Percentiles rank a stretch among this genome's conserved stretches.
These are phyloP conservation scores for Salix viminalis DNA, from an alignment of 345 rosid species.

Conservation along the genomic window DNA sequence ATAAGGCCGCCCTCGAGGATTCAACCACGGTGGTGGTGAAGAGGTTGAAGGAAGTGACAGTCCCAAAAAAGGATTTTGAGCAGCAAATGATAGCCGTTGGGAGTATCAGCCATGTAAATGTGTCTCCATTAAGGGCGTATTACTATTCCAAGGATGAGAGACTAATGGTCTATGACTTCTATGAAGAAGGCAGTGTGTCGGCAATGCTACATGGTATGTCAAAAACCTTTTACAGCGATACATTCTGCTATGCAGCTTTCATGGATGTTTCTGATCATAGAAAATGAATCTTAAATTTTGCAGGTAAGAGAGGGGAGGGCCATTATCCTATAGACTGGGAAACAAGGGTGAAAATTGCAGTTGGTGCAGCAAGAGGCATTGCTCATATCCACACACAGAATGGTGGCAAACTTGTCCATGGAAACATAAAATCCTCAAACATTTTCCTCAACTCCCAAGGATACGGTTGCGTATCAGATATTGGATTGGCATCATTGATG, in stretches of 20 bases:
- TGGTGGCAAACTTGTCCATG: conserved; percentile 27
- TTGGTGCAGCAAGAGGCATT: conserved; percentile 31
- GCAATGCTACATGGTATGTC: conserved; percentile 23
- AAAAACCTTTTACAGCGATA: background rate
- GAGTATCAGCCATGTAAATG: conserved; percentile 19
- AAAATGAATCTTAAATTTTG: background rate
- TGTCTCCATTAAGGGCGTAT: conserved; percentile 24
- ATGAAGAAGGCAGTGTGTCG: conserved; percentile 26
- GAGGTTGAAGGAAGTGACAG: conserved; percentile 27
- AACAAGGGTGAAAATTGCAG: conserved; percentile 25
- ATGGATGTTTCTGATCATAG: background rate
- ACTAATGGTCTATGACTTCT: conserved; percentile 23
- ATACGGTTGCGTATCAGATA: conserved; percentile 24
- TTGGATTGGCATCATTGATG: conserved; percentile 26
- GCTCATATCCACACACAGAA: conserved; percentile 25
- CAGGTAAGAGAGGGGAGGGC: conserved; percentile 27
- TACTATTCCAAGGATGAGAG: conserved; percentile 33
- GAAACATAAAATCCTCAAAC: conserved; percentile 36
- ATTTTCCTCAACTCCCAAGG: conserved; percentile 24
- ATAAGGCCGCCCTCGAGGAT: conserved; percentile 34
- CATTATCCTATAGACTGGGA: conserved; percentile 26
- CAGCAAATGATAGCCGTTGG: conserved; percentile 25
- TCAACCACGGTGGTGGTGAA: conserved; percentile 27
- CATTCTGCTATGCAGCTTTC: background rate
- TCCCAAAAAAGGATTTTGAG: conserved; percentile 25